Base-by-base conservation (phyloP, 768 basidiomycete species). In the Boletus subcaerulescens region DNA sequence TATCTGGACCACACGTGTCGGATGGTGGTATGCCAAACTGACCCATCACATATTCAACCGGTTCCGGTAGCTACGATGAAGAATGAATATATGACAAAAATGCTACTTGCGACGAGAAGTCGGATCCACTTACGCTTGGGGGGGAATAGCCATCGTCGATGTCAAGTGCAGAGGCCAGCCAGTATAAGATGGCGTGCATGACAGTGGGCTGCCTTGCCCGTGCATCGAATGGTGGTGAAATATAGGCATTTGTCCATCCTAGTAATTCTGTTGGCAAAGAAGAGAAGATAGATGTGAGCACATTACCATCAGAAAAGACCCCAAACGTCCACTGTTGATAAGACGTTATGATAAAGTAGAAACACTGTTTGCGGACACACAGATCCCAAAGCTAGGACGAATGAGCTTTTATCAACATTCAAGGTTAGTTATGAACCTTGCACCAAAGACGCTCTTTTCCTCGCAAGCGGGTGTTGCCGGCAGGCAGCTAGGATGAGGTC, bases 261-360 rank as follows among this genome's bases (percentile, higher is more conserved):
- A 22, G 18, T 14, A 11, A 48, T 42, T 22, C 15, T 45, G 5
- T 61, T 39, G 13, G 56, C 18, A 50, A 50, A 22, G 29, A 45
- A 43, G 10, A 3, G 5, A 47, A 15, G 14, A 45, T 18, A 33
- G 12, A 35, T 32, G 41, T 10, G 22, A 13, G 39, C 38, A 53
- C 40, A 43, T 60, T 65, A 83, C 84, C 80, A 62, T 69, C 65
- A n/a, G 82, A 81, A 62, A 85, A 85, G 20, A 72, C 76, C 5
- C 84, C 84, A 60, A 85, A 85, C 7, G 79, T 71, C 84, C 84
- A 86, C 15, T 80, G 75, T 44, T 78, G 75, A 61, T 84, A 86
- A 4, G 80, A 80, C 7, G 83, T 84, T 48, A 86, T 61, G 15
- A 84, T 76, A 49, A 85, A 86, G 74, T 79, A 83, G 29, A 73